Conservation (phyloP, 208 protist genomes). For the Vickermania spadyakhi region DNA sequence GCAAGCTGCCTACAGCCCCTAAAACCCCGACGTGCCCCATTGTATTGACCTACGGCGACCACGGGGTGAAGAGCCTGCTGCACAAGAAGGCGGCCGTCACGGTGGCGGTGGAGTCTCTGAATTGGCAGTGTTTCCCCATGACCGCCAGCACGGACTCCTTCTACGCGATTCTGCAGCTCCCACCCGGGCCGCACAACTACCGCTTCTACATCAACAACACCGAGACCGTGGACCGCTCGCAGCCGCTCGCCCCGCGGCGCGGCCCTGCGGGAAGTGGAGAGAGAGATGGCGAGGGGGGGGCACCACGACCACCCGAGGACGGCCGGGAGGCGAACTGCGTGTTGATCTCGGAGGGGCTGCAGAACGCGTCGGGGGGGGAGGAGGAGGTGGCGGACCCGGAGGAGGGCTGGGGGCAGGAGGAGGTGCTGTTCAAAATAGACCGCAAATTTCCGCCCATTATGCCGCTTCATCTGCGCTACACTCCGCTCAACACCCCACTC, state of each 20-base stretch:
- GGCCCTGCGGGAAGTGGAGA: conserved; percentile 8
- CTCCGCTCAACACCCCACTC: conserved; percentile 87
- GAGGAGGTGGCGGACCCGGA: conserved; percentile 65
- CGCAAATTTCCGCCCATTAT: conserved; percentile 85
- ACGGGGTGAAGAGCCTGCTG: conserved; percentile 41
- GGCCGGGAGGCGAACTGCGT: conserved; percentile 56
- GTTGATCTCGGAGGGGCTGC: conserved; percentile 58
- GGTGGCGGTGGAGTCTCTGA: conserved; percentile 53
- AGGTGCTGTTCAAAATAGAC: conserved; percentile 71
- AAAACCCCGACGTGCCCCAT: conserved; percentile 39
- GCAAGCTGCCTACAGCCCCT: not conserved
- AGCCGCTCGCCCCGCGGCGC: conserved; percentile 34
- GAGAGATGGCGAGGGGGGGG: conserved; percentile 15
- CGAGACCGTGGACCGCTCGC: conserved; percentile 64
- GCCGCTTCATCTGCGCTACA: conserved; percentile 87
- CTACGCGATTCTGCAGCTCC: conserved; percentile 74
- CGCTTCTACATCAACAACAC: conserved; percentile 64
- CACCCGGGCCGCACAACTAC: conserved; percentile 67
- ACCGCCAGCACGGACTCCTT: conserved; percentile 77
- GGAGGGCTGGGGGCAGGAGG: conserved; percentile 72
- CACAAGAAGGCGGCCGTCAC: conserved; percentile 28
- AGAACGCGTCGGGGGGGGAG: conserved; percentile 68
- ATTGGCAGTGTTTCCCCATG: conserved; percentile 72
- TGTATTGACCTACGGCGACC: conserved; percentile 68
- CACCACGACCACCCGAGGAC: conserved; percentile 18